A percentile compares a stretch with the other conserved stretches of the same genome.
These are phyloP conservation scores for Mycena metata DNA, from an alignment of 768 basidiomycete genomes.

Conservation along the genomic window DNA sequence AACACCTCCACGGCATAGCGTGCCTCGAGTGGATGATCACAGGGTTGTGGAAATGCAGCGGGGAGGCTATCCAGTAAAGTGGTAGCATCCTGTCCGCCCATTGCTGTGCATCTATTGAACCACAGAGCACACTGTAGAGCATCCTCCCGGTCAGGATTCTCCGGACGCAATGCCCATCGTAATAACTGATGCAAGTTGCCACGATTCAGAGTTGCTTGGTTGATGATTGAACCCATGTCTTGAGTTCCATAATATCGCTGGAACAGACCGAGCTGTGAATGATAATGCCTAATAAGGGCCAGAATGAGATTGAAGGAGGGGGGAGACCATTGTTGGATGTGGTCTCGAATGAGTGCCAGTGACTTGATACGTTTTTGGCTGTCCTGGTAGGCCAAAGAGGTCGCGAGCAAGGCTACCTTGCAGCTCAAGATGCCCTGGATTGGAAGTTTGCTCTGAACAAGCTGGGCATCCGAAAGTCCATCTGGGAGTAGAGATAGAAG, in stretches of 20 bases:
- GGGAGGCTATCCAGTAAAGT: background rate
- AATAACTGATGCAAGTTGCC: slow-evolving; percentile 9
- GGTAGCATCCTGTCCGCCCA: background rate
- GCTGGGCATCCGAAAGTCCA: slow-evolving; percentile 17
- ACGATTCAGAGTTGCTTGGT: background rate
- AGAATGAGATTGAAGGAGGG: background rate
- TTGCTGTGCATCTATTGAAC: background rate
- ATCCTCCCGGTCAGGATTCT: background rate
- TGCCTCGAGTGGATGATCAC: background rate
- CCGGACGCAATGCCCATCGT: background rate
- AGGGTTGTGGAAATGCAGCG: background rate
- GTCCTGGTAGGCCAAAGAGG: slow-evolving; percentile 13
- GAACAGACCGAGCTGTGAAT: background rate
- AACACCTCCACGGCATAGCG: background rate
- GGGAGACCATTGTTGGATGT: background rate
- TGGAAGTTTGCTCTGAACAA: slow-evolving; percentile 20
- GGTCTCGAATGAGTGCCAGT: background rate
- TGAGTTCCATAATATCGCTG: background rate
- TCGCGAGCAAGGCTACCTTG: slow-evolving; percentile 10
- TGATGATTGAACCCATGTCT: background rate
- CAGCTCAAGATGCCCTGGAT: slow-evolving; percentile 5
- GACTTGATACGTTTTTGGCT: background rate
- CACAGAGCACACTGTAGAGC: background rate
- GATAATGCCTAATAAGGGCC: background rate
- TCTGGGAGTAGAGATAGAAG: slow-evolving; percentile 24